Conservation (phyloP, 306 rosid genomes). For the Cicer yamashitae region DNA sequence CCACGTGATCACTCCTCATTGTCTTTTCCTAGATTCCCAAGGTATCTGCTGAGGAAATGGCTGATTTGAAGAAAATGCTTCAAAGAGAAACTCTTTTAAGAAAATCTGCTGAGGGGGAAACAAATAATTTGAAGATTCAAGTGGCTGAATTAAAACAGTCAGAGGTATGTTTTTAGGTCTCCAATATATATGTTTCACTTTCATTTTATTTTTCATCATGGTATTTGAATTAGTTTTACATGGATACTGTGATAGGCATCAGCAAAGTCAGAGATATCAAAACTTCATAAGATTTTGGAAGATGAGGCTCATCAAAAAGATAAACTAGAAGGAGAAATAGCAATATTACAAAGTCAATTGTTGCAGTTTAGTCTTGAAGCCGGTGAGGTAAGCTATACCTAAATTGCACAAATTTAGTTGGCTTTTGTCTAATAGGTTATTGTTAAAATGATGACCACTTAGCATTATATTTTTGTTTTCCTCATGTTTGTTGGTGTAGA, state of each 20-base stretch:
- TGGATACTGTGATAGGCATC: constrained; percentile 60
- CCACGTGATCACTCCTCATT: background rate
- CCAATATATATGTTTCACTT: constrained; percentile 34
- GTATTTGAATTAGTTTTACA: constrained; percentile 40
- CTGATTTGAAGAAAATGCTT: constrained; percentile 68
- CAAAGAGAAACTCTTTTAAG: constrained; percentile 71
- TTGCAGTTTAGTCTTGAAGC: constrained; percentile 87
- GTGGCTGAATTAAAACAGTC: constrained; percentile 76
- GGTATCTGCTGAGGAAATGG: constrained; percentile 68
- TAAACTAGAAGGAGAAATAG: constrained; percentile 90
- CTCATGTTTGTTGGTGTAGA: constrained; percentile 14
- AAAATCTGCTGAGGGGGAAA: constrained; percentile 91
- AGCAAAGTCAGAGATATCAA: constrained; percentile 72
- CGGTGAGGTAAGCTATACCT: constrained; percentile 64
- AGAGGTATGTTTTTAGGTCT: constrained; percentile 67
- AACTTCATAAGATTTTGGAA: constrained; percentile 72
- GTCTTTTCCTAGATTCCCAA: constrained; percentile 46
- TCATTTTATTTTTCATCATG: constrained; percentile 34
- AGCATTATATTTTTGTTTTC: constrained; percentile 26
- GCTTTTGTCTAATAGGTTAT: constrained; percentile 36
- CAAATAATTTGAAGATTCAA: constrained; percentile 66
- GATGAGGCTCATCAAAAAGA: constrained; percentile 71
- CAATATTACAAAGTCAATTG: constrained; percentile 81
- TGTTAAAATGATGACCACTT: constrained; percentile 30
- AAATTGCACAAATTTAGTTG: constrained; percentile 32